Conservation (phyloP, 768 basidiomycete genomes). For the Mycena leptocephala region DNA sequence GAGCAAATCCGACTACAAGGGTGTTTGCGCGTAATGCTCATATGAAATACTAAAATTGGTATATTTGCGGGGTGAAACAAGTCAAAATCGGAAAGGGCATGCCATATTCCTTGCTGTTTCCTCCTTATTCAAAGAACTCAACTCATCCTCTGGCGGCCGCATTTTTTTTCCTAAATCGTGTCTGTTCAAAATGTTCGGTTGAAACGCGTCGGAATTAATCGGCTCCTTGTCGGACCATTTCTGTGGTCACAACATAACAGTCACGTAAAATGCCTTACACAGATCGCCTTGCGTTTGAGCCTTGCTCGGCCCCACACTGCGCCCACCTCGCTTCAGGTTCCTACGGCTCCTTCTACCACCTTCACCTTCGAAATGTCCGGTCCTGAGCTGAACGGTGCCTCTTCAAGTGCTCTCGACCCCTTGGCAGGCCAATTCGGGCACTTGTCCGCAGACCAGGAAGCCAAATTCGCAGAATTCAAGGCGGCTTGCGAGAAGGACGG, state of each 20-base stretch:
- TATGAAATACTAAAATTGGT: too few relatives aligned
- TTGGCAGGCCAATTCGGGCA: slow-evolving; percentile 55
- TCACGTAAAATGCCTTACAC: not conserved
- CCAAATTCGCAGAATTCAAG: slow-evolving; percentile 59
- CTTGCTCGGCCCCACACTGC: not conserved
- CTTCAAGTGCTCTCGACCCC: not conserved
- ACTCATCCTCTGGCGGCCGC: too few relatives aligned
- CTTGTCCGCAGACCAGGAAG: slow-evolving; percentile 52
- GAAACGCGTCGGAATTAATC: not conserved
- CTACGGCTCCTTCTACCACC: not conserved
- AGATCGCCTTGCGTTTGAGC: not conserved
- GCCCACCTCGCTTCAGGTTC: not conserved
- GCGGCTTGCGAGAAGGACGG: slow-evolving; percentile 51
- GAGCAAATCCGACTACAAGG: too few relatives aligned
- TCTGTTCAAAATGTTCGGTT: too few relatives aligned
- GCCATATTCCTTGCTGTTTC: too few relatives aligned
- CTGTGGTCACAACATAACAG: too few relatives aligned
- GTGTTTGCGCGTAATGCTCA: too few relatives aligned
- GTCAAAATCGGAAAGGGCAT: too few relatives aligned
- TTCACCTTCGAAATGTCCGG: not conserved
- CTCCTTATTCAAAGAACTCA: too few relatives aligned
- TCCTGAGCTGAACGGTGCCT: not conserved
- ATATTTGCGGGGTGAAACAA: too few relatives aligned
- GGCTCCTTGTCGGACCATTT: not conserved
- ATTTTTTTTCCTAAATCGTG: too few relatives aligned